Percentiles rank a stretch among this genome's conserved stretches.
These are phyloP conservation scores for Starmerella powellii DNA, from an alignment of 805 yeast genomes.

Conservation along the genomic window DNA sequence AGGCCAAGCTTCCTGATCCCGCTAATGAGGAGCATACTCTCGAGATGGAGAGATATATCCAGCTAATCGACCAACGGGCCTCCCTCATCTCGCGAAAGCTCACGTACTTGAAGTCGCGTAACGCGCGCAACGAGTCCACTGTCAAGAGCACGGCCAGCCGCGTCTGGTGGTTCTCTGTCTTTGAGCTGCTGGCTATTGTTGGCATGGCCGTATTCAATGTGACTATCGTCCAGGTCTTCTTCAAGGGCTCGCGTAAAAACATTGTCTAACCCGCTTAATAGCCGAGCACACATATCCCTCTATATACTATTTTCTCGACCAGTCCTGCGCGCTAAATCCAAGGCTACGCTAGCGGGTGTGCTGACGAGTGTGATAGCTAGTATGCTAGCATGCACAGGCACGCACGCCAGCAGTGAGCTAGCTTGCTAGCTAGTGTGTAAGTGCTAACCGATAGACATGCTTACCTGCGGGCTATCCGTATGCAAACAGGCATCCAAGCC, in stretches of 20 bases:
- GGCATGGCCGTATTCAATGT: slow-evolving; percentile 70
- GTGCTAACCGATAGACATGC: too few relatives aligned
- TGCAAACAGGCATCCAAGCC: too few relatives aligned
- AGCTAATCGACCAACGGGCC: slow-evolving; percentile 24
- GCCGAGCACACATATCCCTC: too few relatives aligned
- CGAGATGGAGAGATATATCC: slow-evolving; percentile 26
- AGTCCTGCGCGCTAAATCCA: too few relatives aligned
- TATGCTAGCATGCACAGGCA: too few relatives aligned
- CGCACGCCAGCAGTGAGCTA: too few relatives aligned
- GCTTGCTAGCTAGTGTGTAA: too few relatives aligned
- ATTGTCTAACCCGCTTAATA: slow-evolving; percentile 27
- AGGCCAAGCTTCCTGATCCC: slow-evolving; percentile 47
- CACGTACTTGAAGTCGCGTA: slow-evolving; percentile 80
- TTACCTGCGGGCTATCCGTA: too few relatives aligned
- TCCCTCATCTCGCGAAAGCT: slow-evolving; percentile 31
- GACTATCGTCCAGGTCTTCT: slow-evolving; percentile 69
- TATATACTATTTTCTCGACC: too few relatives aligned
- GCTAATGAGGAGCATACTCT: slow-evolving; percentile 25
- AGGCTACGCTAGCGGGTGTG: too few relatives aligned
- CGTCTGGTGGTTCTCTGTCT: slow-evolving; percentile 61
- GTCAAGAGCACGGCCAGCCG: slow-evolving; percentile 70
- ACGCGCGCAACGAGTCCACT: slow-evolving; percentile 80
- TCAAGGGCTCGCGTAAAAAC: slow-evolving; percentile 37
- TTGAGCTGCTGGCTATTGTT: slow-evolving; percentile 61
- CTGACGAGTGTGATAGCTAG: too few relatives aligned